Evolutionary conservation across 169 alveolate genomes (phyloP).

Genomic region (Perkinsus chesapeaki): DNA sequence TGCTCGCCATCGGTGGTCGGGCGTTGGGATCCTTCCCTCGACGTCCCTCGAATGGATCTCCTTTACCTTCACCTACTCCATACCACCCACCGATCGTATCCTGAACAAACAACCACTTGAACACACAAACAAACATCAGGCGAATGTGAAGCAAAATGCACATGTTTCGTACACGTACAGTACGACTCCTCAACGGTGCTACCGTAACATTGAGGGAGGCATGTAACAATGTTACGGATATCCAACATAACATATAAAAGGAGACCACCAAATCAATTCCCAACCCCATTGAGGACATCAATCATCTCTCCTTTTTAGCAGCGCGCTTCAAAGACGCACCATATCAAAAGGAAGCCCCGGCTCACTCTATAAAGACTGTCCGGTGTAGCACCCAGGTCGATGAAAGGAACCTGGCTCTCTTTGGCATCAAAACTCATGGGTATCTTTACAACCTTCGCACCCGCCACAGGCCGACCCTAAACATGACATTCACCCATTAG

Average conservation of each 20-base stretch:
- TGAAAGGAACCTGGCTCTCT: neutral
- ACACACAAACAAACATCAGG: no score
- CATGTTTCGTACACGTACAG: neutral
- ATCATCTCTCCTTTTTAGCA: no score
- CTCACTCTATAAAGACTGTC: neutral
- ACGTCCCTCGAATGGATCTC: neutral
- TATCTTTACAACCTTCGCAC: neutral
- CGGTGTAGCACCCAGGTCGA: neutral
- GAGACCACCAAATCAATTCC: no score
- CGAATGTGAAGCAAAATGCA: no score
- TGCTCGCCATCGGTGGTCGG: neutral
- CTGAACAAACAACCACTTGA: no score
- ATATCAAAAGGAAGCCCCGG: neutral
- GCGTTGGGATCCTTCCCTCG: neutral
- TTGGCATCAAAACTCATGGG: neutral
- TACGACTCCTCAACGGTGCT: no score
- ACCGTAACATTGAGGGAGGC: no score
- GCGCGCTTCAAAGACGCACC: no score
- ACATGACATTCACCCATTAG: no score
- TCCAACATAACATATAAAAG: no score
- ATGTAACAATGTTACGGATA: no score
- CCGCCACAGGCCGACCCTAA: neutral
- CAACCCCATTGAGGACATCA: no score
- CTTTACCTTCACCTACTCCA: neutral
- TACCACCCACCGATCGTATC: neutral